phyloP scores from a whole-genome alignment of 2,329 filamentous ascomycete genomes.

The Pseudopithomyces maydicus region DNA sequence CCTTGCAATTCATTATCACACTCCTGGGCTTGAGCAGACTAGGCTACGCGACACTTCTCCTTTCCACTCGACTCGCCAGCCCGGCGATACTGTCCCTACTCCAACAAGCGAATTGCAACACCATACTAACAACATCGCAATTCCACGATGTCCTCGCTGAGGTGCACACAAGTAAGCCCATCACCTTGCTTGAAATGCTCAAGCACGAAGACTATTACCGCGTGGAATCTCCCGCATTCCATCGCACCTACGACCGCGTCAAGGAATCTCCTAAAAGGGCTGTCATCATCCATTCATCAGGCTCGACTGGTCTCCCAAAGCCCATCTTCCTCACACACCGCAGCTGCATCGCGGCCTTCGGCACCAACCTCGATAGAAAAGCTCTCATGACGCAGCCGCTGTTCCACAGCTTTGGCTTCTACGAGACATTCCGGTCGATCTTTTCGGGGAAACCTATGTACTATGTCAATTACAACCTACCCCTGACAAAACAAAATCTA shows the following conservation, averaged over 20 bases:
- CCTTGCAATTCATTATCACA: constrained; percentile 61
- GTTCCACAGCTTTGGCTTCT: constrained; percentile 32
- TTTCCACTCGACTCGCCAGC: constrained; percentile 60
- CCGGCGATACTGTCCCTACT: constrained; percentile 56
- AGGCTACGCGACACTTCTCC: constrained; percentile 60
- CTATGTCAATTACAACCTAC: constrained; percentile 27
- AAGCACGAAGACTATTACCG: constrained; percentile 25
- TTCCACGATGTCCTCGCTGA: constrained; percentile 28
- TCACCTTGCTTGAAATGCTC: constrained; percentile 29
- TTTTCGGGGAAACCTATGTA: constrained; percentile 31
- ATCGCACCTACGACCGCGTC: constrained; percentile 23
- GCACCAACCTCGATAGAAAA: constrained; percentile 22
- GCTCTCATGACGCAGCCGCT: constrained; percentile 30
- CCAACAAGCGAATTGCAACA: constrained; percentile 26
- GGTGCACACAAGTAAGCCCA: constrained; percentile 33
- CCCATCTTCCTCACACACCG: constrained; percentile 65
- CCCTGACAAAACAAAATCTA: constrained; percentile 26
- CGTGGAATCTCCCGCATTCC: constrained; percentile 20
- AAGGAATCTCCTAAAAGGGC: constrained; percentile 45
- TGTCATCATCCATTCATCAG: constrained; percentile 54
- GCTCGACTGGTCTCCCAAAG: constrained; percentile 67
- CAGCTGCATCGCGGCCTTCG: constrained; percentile 26
- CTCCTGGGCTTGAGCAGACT: constrained; percentile 60
- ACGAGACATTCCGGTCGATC: constrained; percentile 28
- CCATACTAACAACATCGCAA: constrained; percentile 23